phyloP scores from a whole-genome alignment of 441 rosid genomes.

The Arabidopsis lyrata region DNA sequence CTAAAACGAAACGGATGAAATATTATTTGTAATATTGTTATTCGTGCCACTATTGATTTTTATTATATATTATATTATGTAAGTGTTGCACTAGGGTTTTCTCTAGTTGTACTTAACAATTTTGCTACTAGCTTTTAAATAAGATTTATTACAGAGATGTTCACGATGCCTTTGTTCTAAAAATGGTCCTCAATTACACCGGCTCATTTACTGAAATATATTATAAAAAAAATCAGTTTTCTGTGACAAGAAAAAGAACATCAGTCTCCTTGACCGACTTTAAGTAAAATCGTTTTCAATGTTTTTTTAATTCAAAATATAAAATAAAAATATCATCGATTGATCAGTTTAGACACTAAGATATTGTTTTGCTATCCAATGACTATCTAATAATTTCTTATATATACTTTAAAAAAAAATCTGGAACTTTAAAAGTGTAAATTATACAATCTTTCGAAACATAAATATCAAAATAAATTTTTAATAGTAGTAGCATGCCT shows the following conservation, averaged over 20 bases:
- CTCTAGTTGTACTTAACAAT: slow-evolving; percentile 34
- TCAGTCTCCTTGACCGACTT: slow-evolving; percentile 20
- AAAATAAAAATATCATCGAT: background rate
- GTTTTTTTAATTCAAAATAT: background rate
- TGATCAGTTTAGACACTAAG: background rate
- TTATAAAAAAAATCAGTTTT: background rate
- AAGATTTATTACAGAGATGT: slow-evolving; percentile 30
- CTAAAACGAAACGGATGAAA: too few species aligned
- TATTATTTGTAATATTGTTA: slow-evolving; percentile 30
- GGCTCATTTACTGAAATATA: slow-evolving; percentile 10
- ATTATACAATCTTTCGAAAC: background rate
- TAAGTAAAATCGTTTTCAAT: background rate
- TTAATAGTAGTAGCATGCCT: background rate
- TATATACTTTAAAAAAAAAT: background rate
- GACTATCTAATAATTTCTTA: too few species aligned
- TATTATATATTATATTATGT: background rate
- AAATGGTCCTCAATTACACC: slow-evolving; percentile 14
- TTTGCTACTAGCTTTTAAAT: slow-evolving; percentile 4
- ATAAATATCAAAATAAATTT: background rate
- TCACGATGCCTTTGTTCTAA: slow-evolving; percentile 26
- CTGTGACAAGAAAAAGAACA: background rate
- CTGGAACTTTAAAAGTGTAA: background rate
- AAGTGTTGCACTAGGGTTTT: slow-evolving; percentile 28
- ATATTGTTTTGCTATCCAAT: background rate
- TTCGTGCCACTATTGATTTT: slow-evolving; percentile 39